Evolutionary conservation across 306 rosid species (phyloP).

Genomic region (Malus orientalis): DNA sequence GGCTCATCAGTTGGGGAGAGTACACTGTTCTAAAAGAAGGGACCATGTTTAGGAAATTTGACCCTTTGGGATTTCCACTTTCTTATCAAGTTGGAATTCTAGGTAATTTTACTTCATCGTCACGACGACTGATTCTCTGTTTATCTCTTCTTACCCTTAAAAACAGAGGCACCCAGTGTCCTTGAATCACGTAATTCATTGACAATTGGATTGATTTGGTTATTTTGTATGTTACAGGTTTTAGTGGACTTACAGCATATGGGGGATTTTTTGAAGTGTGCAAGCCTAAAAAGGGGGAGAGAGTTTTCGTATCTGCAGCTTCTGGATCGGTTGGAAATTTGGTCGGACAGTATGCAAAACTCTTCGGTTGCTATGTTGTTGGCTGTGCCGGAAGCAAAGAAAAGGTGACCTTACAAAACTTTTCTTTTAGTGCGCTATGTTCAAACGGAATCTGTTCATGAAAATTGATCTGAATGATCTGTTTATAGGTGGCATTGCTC

Average conservation of each 20-base stretch:
- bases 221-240: constrained; percentile 16
- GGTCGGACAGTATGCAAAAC: constrained; percentile 70
- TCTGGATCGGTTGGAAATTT: constrained; percentile 61
- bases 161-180: no score
- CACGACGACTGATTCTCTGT: no score
- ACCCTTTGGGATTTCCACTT: constrained; percentile 48
- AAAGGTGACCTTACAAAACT: constrained; percentile 32
- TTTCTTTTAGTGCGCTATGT: neutral
- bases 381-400: constrained; percentile 56
- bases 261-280: constrained; percentile 56
- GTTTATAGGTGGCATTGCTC: constrained; percentile 43
- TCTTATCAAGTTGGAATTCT: constrained; percentile 54
- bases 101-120: constrained; percentile 22
- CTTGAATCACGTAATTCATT: no score
- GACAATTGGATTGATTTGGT: no score
- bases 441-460: no score
- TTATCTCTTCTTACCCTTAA: no score
- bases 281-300: constrained; percentile 59
- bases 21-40: constrained; percentile 44
- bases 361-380: constrained; percentile 58
- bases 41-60: constrained; percentile 44
- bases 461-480: no score
- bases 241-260: constrained; percentile 64
- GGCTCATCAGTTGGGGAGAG: constrained; percentile 65
- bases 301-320: constrained; percentile 71